Evolutionary conservation across 169 alveolate genomes (phyloP), one percentile per base, ranked within the genome.

Genomic region (Amoebophrya sp.): DNA sequence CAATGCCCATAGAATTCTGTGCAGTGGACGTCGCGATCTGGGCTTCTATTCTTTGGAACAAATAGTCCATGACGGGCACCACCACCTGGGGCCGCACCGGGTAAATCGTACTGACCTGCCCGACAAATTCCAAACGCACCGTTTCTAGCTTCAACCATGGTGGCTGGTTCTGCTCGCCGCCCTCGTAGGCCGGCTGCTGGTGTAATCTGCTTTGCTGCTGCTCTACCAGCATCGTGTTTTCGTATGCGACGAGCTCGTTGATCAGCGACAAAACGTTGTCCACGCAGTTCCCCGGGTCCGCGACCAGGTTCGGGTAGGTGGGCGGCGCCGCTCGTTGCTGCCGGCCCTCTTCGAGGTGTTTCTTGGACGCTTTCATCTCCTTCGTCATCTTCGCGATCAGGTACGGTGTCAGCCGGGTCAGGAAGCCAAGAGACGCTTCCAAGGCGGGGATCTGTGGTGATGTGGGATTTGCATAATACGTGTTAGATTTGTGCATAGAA

Each of bases 331-430:
- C 83, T 0, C 32, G 83, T 18, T 18, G 32, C 35, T 66, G 83
- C 35, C 32, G 7, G 35, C 32, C 35, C 18, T 66, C 35, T 25
- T 66, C 83, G 83, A 7, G 35, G 83, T 66, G 83, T 25, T 66
- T 66, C 35, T 66, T 66, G 39, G 83, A 66, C 35, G 12, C 35
- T 25, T 66, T 66, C 83, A 66, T 3, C 35, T 66, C 83, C 83
- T 66, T 66, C 32, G 83, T 25, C 83, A 66, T 66, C 18, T 66
- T 66, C 38, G 83, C 83, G 39, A 66, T 25, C 32, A 66, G 29
- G 83, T 66, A 66, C 29, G 83, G 83, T 25, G 83, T 66, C 83
- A 66, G 83, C 32, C 35, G 29, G 32, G 83, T 66, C 83, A 66
- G 18, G 18, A 66, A 66, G 39, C 38, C 29, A 1, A 66, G 35